Evolutionary conservation across 108 stramenopile genomes (phyloP), one percentile per base, ranked within the genome.

Genomic region (Cyclotella sp.): DNA sequence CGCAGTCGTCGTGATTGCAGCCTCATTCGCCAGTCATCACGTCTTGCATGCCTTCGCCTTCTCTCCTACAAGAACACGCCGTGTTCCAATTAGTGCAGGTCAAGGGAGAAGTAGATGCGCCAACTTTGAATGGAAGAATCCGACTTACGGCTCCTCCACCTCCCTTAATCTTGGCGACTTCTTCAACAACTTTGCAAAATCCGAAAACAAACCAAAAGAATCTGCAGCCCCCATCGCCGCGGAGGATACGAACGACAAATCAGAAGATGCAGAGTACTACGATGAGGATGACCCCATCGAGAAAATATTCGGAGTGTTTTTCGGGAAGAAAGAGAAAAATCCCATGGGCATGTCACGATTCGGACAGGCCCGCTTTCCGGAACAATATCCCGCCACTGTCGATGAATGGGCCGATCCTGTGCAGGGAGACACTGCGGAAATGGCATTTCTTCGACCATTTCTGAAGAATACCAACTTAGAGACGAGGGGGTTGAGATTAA

Each of bases 381-480:
- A 94, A 62, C 95, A 95, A 68, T 95, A 95, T 76, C 95, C 95
- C 9, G 90, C 92, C 4, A 87, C 86, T 0, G 55, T 80, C 14
- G 64, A 81, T 22, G 90, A 92, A 62, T 88, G 88, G 85, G 95
- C 91, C 24, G 87, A 85, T 41, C 90, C 90, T 6, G 73, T 95
- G n/a, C 84, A 81, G 13, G 60, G 75, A 0, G 95, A 95, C 64
- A 73, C 80, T 49, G 62, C 63, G 15, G 93, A 91, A 49, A 85
- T 91, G 89, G 85, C 88, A 55, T 52, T 67, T 26, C 42, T 91
- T 16, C 78, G 95, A 15, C 95, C 95, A 11, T 73, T 95, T 27
- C 68, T 95, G 22, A 92, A 92, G 68, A 93, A 93, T 78, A 95
- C 95, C 24, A 95, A 93, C 66, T 72, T 95, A 43, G 95, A 95